Percentiles rank a stretch among this genome's conserved stretches.
Evolutionary conservation across 768 basidiomycete species (phyloP).

Genomic region (Mycena crocata): DNA sequence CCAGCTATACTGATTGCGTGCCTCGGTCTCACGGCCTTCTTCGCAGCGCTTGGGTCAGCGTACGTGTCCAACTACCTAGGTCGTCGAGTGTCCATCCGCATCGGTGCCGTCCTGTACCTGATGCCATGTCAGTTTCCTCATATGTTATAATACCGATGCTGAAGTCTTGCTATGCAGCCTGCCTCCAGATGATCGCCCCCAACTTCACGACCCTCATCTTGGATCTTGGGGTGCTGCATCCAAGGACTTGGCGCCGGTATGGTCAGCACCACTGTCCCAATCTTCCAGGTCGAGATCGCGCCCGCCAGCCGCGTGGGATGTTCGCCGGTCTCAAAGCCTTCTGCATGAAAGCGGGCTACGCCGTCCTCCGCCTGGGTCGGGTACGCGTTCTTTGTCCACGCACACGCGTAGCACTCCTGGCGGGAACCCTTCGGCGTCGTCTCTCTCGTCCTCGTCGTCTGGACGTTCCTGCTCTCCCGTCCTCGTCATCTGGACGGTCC

Average conservation of each 20-base stretch:
- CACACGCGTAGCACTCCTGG: constrained; percentile 63
- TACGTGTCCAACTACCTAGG: background rate
- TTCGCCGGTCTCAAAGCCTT: constrained; percentile 67
- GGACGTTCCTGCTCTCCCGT: constrained; percentile 61
- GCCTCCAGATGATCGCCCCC: constrained; percentile 30
- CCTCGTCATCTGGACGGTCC: constrained; percentile 59
- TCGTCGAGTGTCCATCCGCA: background rate
- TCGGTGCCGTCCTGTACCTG: constrained; percentile 32
- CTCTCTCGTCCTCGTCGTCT: constrained; percentile 56
- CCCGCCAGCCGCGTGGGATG: constrained; percentile 60
- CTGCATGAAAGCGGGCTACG: constrained; percentile 63
- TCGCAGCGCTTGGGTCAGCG: background rate
- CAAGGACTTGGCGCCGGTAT: background rate
- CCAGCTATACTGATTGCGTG: constrained; percentile 64
- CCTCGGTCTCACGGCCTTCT: constrained; percentile 59
- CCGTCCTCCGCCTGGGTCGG: constrained; percentile 60
- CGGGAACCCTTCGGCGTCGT: constrained; percentile 66
- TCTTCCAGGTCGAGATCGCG: constrained; percentile 50
- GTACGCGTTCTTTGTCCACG: constrained; percentile 59
- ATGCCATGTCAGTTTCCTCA: constrained; percentile 49
- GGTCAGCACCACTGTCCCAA: constrained; percentile 18
- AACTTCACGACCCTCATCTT: background rate
- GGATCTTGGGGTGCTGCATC: constrained; percentile 47
- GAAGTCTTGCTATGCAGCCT: constrained; percentile 33
- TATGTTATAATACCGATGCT: too few species aligned